Conservation (phyloP, 225 moss, liverwort and hornwort species). For the Climacium dendroides region DNA sequence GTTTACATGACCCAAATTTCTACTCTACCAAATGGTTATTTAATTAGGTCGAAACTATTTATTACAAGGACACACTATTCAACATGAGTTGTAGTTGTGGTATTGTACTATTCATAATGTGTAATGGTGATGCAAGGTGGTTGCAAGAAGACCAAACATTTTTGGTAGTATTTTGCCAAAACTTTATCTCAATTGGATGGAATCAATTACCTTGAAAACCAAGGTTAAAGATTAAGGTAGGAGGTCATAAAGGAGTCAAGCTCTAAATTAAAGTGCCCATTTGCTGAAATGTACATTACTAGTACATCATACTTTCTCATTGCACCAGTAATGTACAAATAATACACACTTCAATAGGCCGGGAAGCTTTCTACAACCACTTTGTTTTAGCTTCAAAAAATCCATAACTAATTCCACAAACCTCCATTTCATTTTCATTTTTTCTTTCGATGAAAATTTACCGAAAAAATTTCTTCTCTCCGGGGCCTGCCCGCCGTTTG, state of each 20-base stretch:
- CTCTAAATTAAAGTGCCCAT: not conserved
- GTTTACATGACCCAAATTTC: not conserved
- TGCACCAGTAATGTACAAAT: not conserved
- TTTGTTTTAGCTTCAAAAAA: not conserved
- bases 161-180: too few relatives aligned
- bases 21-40: not conserved
- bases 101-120: not conserved
- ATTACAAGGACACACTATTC: not conserved
- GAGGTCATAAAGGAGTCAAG: fast-evolving
- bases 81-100: fast-evolving
- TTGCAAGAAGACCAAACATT: too few relatives aligned
- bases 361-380: fast-evolving
- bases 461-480: too few relatives aligned
- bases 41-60: not conserved
- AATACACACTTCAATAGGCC: too few relatives aligned
- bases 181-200: too few relatives aligned
- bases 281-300: fast-evolving
- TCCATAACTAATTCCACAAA: not conserved
- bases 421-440: too few relatives aligned
- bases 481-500: too few relatives aligned
- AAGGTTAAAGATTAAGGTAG: not conserved
- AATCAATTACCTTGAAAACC: too few relatives aligned
- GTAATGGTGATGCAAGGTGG: too few relatives aligned
- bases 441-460: too few relatives aligned
- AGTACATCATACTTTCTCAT: not conserved